A percentile compares a stretch with the other conserved stretches of the same genome.
Evolutionary conservation across 1,284 basidiomycete species (phyloP).

Genomic region (Exsudoporus floridanus): DNA sequence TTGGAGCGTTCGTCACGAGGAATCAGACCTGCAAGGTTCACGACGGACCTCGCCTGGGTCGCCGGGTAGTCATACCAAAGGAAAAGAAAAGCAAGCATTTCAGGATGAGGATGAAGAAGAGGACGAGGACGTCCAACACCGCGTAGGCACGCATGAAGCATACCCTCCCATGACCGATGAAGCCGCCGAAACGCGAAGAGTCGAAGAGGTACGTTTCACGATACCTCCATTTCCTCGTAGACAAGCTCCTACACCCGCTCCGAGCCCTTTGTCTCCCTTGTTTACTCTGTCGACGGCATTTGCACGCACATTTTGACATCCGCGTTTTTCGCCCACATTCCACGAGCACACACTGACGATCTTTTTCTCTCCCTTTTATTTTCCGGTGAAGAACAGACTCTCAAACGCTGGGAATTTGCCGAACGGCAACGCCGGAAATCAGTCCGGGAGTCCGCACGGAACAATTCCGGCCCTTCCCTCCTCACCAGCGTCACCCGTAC

Average conservation of each 20-base stretch:
- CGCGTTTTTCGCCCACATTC: not conserved
- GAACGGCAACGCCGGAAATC: conserved; percentile 68
- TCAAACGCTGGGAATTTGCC: conserved; percentile 69
- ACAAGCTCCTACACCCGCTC: not conserved
- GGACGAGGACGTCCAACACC: conserved; percentile 24
- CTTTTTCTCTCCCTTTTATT: not conserved
- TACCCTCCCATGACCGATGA: conserved; percentile 71
- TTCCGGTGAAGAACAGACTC: conserved; percentile 46
- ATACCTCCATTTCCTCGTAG: not conserved
- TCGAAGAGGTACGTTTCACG: conserved; percentile 60
- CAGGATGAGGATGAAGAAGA: conserved; percentile 24
- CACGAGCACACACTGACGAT: conserved; percentile 8
- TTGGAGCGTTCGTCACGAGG: conserved; percentile 34
- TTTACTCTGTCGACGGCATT: not conserved
- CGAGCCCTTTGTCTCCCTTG: not conserved
- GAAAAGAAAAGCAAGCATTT: conserved; percentile 29
- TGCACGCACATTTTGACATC: not conserved
- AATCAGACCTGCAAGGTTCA: conserved; percentile 12
- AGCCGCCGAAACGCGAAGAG: conserved; percentile 59
- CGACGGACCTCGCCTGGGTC: conserved; percentile 17
- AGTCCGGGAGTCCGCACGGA: conserved; percentile 49
- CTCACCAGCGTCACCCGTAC: conserved; percentile 54
- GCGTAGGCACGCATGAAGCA: conserved; percentile 29
- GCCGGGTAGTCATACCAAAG: conserved; percentile 18
- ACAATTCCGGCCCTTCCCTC: conserved; percentile 43